Evolutionary conservation across 768 basidiomycete species (phyloP).

Genomic region (Phylloporus sp.): DNA sequence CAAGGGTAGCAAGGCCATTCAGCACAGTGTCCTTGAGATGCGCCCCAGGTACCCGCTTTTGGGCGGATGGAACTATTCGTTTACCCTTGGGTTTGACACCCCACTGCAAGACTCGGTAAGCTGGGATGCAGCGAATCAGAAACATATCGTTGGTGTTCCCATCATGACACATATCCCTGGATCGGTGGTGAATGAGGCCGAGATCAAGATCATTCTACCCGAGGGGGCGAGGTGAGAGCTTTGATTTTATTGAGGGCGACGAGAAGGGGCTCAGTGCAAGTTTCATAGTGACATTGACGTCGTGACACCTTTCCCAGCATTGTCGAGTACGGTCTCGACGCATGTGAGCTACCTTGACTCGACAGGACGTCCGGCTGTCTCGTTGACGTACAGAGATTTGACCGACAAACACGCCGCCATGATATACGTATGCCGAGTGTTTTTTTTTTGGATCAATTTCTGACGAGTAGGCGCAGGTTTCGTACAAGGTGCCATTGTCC

Average conservation of each 20-base stretch:
- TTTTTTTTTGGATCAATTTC: constrained; percentile 1
- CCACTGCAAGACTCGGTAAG: constrained; percentile 68
- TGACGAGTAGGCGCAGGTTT: constrained; percentile 51
- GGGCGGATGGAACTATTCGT: constrained; percentile 97
- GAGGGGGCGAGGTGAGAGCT: constrained; percentile 87
- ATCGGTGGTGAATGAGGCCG: constrained; percentile 74
- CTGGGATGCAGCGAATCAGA: constrained; percentile 57
- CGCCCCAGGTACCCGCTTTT: constrained; percentile 87
- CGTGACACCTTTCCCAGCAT: constrained; percentile 70
- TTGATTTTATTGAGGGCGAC: constrained; percentile 10
- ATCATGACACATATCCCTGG: constrained; percentile 79
- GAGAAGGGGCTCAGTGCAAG: constrained; percentile 6
- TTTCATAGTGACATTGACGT: constrained; percentile 68
- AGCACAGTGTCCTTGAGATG: constrained; percentile 72
- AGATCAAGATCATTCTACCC: constrained; percentile 77
- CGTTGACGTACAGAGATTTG: constrained; percentile 65
- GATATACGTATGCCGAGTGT: constrained; percentile 67
- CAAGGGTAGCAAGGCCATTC: constrained; percentile 46
- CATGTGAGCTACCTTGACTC: constrained; percentile 92
- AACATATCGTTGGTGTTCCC: constrained; percentile 75
- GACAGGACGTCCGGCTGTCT: constrained; percentile 75
- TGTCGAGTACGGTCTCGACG: constrained; percentile 53
- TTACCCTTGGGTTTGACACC: constrained; percentile 93
- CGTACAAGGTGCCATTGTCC: constrained; percentile 74
- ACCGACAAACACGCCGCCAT: constrained; percentile 74